These are phyloP conservation scores for Pelargonium citronellum DNA, from an alignment of 441 rosid genomes.

Conservation along the genomic window DNA sequence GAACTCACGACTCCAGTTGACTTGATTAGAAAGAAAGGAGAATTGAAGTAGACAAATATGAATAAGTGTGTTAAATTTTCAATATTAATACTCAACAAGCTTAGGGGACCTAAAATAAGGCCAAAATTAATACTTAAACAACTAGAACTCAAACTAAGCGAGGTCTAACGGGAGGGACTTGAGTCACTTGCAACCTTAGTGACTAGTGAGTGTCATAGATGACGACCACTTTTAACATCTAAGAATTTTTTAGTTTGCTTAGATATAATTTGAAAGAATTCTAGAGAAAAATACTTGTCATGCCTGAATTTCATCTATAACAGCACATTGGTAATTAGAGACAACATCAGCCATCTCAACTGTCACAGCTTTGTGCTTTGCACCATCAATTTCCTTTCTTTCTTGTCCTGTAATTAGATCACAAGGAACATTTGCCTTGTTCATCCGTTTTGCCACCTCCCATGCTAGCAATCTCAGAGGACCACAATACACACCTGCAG, in stretches of 20 bases:
- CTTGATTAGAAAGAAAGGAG: no score
- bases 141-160: no score
- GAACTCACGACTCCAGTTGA: no score
- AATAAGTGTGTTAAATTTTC: no score
- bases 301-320: constrained; percentile 90
- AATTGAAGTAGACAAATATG: no score
- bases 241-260: background rate
- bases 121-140: no score
- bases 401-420: constrained; percentile 91
- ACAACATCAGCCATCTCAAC: constrained; percentile 91
- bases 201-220: no score
- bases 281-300: constrained; percentile 15
- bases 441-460: constrained; percentile 83
- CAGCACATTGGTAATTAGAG: constrained; percentile 61
- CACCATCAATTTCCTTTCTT: constrained; percentile 74
- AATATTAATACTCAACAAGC: no score
- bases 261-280: constrained; percentile 7
- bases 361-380: constrained; percentile 81
- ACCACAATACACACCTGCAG: constrained; percentile 85
- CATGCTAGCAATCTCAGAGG: constrained; percentile 90
- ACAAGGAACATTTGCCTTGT: constrained; percentile 80
- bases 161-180: no score
- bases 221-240: background rate
- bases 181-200: no score
- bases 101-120: no score